Evolutionary conservation across 106 monocot species (phyloP).

Genomic region (Platanthera zijinensis): DNA sequence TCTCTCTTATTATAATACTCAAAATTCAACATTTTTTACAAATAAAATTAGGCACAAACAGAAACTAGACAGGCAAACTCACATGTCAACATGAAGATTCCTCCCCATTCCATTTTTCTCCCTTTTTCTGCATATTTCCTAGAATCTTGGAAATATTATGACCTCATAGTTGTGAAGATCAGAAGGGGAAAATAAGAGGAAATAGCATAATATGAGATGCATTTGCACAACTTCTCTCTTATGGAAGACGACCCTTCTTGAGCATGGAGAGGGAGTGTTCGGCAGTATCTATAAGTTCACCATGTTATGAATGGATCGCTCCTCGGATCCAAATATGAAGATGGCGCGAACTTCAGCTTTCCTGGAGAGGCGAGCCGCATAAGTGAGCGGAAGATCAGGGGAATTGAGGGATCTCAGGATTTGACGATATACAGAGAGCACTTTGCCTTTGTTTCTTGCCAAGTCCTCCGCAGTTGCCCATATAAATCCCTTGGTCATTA

Average conservation of each 20-base stretch:
- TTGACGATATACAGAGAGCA: conserved; percentile 71
- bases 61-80: no score
- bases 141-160: no score
- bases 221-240: not conserved
- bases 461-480: conserved; percentile 81
- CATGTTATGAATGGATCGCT: conserved; percentile 85
- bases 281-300: conserved; percentile 70
- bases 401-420: conserved; percentile 67
- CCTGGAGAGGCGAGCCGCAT: conserved; percentile 58
- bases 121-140: no score
- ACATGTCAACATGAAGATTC: no score
- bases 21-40: no score
- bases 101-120: no score
- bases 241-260: conserved; percentile 54
- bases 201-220: no score
- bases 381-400: conserved; percentile 49
- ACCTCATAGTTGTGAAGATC: no score
- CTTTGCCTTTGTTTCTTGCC: conserved; percentile 35
- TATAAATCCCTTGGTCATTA: conserved; percentile 39
- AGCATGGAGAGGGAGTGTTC: conserved; percentile 63
- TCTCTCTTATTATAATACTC: no score
- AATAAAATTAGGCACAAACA: no score
- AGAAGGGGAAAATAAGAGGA: no score
- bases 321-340: conserved; percentile 67
- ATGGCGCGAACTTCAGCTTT: conserved; percentile 67